Conservation (phyloP, 1,139 yeast genomes). For the Yueomyces sp. region DNA sequence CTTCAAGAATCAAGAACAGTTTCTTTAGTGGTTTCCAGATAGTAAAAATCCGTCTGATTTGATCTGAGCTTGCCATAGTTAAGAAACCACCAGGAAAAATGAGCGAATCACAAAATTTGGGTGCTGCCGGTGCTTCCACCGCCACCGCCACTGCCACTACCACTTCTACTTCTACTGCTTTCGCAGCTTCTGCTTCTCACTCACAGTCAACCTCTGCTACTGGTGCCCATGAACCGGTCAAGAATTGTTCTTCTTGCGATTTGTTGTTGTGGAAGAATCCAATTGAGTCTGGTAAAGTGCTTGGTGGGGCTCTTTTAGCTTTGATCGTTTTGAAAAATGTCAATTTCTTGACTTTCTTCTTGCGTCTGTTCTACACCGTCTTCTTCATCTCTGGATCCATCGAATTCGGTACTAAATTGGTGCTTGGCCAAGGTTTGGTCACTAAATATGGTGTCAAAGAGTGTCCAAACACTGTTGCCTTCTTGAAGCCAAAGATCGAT, state of each 20-base stretch:
- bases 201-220: not conserved
- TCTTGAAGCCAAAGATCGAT: conserved; percentile 37
- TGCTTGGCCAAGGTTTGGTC: conserved; percentile 62
- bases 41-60: no score
- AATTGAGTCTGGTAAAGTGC: conserved; percentile 59
- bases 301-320: conserved; percentile 49
- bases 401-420: conserved; percentile 53
- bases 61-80: no score
- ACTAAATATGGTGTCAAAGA: conserved; percentile 31
- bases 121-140: not conserved
- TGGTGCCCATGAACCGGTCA: not conserved
- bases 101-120: no score
- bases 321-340: conserved; percentile 57
- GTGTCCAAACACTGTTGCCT: conserved; percentile 23
- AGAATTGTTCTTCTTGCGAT: conserved; percentile 17
- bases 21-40: no score
- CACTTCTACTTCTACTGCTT: not conserved
- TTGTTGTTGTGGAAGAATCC: conserved; percentile 82
- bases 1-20: no score
- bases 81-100: no score
- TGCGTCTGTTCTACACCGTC: conserved; percentile 31
- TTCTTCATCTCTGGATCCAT: conserved; percentile 47
- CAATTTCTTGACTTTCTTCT: conserved; percentile 54
- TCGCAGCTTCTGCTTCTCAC: not conserved
- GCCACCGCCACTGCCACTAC: not conserved